Percentiles rank a stretch among this genome's conserved stretches.
phyloP scores from a whole-genome alignment of 768 basidiomycete genomes.

The Serendipita indica region DNA sequence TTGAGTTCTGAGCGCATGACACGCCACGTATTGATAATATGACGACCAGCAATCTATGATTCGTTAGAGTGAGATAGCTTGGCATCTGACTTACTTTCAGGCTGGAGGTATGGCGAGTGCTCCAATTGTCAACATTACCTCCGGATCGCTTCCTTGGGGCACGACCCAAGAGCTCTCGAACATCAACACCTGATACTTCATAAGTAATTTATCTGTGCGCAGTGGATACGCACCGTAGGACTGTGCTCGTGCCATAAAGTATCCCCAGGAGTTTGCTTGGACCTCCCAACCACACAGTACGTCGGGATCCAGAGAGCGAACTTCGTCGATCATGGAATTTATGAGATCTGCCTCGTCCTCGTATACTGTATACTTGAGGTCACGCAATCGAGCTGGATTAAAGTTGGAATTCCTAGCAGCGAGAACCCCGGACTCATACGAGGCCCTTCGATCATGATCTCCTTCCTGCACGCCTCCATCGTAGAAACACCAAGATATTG shows the following conservation, averaged over 20 bases:
- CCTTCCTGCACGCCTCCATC: slow-evolving; percentile 25
- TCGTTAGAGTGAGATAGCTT: no score
- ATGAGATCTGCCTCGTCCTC: slow-evolving; percentile 65
- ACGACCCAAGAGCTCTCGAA: slow-evolving; percentile 60
- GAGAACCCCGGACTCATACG: slow-evolving; percentile 36
- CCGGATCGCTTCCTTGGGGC: slow-evolving; percentile 37
- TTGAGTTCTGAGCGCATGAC: slow-evolving; percentile 76
- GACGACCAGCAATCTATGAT: slow-evolving; percentile 75
- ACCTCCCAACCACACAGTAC: slow-evolving; percentile 88
- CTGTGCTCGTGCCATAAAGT: slow-evolving; percentile 51
- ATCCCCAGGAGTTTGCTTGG: slow-evolving; percentile 82
- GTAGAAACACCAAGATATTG: slow-evolving; percentile 63
- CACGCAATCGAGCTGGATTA: slow-evolving; percentile 29
- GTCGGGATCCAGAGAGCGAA: slow-evolving; percentile 75
- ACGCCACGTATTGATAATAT: slow-evolving; percentile 86
- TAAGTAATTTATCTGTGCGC: background rate
- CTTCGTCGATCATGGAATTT: slow-evolving; percentile 57
- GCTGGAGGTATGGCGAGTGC: slow-evolving; percentile 54
- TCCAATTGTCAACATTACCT: slow-evolving; percentile 50
- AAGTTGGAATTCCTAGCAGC: slow-evolving; percentile 31
- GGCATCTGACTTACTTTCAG: no score
- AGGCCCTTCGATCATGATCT: slow-evolving; percentile 25
- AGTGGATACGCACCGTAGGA: slow-evolving; percentile 35
- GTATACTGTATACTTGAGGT: slow-evolving; percentile 36
- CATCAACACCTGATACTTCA: slow-evolving; percentile 41